Conservation (phyloP, 257 asterid species). For the Solanum stenotomum region DNA sequence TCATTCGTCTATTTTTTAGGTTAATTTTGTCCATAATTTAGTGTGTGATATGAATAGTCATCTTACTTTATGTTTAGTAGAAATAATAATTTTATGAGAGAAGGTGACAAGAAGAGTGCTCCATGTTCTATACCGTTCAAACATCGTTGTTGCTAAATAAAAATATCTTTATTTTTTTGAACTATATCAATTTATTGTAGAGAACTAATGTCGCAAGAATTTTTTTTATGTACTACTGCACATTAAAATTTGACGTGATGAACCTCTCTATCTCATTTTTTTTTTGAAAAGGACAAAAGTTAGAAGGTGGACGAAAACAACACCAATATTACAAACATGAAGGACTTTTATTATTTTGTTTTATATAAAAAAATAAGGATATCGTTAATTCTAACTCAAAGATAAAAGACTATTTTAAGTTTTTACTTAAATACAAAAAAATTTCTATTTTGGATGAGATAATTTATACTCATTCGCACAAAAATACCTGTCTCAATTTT, state of each 20-base stretch:
- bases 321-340: too few species aligned
- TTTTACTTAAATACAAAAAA: too few species aligned
- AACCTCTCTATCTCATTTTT: too few species aligned
- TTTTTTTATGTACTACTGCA: too few species aligned
- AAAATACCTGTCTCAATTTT: neutral
- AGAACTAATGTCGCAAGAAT: neutral
- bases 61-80: neutral
- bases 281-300: neutral
- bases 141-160: neutral
- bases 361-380: too few species aligned
- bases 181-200: neutral
- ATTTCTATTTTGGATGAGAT: neutral
- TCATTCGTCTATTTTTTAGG: neutral
- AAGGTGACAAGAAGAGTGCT: neutral
- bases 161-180: neutral
- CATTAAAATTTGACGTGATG: too few species aligned
- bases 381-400: neutral
- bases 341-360: too few species aligned
- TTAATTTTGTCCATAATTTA: neutral
- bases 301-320: neutral
- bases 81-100: neutral
- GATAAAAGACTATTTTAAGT: too few species aligned
- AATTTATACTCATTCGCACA: neutral
- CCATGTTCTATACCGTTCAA: neutral
- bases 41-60: neutral